Percentiles rank a stretch among this genome's conserved stretches.
phyloP scores from a whole-genome alignment of 768 basidiomycete species.

The Leccinum disarticulatum region DNA sequence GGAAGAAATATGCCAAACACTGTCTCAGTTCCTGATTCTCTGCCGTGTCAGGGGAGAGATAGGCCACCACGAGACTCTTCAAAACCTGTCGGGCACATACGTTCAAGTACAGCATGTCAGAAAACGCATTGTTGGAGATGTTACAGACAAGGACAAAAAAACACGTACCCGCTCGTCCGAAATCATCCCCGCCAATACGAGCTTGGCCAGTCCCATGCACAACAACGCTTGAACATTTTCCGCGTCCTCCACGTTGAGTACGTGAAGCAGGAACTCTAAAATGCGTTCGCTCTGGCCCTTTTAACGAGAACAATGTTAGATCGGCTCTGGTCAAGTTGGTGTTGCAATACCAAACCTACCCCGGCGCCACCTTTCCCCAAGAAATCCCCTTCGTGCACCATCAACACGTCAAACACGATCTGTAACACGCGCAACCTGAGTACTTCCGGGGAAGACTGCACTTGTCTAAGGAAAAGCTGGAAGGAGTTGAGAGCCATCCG shows the following conservation, averaged over 20 bases:
- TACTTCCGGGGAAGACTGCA: conserved; percentile 59
- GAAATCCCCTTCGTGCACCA: conserved; percentile 74
- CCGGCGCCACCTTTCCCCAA: conserved; percentile 44
- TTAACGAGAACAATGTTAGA: neutral
- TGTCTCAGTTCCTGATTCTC: conserved; percentile 85
- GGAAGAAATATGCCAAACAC: conserved; percentile 84
- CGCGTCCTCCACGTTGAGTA: conserved; percentile 54
- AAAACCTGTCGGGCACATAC: conserved; percentile 38
- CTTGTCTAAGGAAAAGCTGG: conserved; percentile 80
- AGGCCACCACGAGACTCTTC: conserved; percentile 53
- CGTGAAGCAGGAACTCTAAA: conserved; percentile 62
- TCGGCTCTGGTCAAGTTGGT: neutral
- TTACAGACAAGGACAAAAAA: neutral
- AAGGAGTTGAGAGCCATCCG: conserved; percentile 50
- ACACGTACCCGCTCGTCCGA: conserved; percentile 62
- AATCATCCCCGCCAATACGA: conserved; percentile 76
- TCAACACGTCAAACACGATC: conserved; percentile 81
- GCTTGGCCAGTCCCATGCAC: conserved; percentile 81
- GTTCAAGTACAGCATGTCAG: neutral
- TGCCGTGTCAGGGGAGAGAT: conserved; percentile 76
- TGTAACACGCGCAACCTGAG: conserved; percentile 74
- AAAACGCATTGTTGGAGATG: neutral
- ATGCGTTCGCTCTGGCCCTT: conserved; percentile 50
- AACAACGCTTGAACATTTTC: conserved; percentile 69
- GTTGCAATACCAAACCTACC: conserved; percentile 22